These are phyloP conservation scores for Apodospora peruviana DNA, from an alignment of 495 filamentous ascomycete genomes.

Conservation along the genomic window DNA sequence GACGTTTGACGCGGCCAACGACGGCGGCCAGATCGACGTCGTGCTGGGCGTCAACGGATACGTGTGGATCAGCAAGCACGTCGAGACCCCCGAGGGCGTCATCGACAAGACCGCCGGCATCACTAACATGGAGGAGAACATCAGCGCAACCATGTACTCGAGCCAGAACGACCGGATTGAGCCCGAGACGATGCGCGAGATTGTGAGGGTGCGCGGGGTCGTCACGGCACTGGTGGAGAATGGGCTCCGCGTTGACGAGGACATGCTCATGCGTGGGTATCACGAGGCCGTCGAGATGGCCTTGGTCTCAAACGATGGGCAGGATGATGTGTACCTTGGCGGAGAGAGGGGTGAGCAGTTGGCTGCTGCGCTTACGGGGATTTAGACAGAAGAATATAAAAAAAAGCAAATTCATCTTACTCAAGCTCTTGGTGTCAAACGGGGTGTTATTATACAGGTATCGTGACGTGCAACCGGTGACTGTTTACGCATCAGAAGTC, in stretches of 20 bases:
- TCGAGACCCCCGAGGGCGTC: slow-evolving; percentile 45
- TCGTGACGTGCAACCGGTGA: too few species aligned
- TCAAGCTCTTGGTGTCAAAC: neutral
- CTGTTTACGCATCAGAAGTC: too few species aligned
- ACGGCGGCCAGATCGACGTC: slow-evolving; percentile 73
- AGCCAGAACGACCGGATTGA: slow-evolving; percentile 84
- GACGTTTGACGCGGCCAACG: slow-evolving; percentile 61
- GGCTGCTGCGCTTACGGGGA: slow-evolving; percentile 51
- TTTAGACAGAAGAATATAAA: slow-evolving; percentile 3
- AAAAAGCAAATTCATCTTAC: neutral
- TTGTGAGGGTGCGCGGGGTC: slow-evolving; percentile 72
- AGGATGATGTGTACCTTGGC: slow-evolving; percentile 59
- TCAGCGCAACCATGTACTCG: slow-evolving; percentile 66
- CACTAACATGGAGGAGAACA: slow-evolving; percentile 78
- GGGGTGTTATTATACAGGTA: too few species aligned
- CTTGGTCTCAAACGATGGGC: slow-evolving; percentile 46
- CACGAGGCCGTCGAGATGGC: slow-evolving; percentile 70
- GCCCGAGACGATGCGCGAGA: slow-evolving; percentile 74
- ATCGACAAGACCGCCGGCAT: slow-evolving; percentile 47
- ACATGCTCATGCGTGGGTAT: slow-evolving; percentile 79
- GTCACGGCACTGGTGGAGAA: slow-evolving; percentile 74
- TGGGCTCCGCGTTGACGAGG: slow-evolving; percentile 85
- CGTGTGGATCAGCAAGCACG: slow-evolving; percentile 84
- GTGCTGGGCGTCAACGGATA: slow-evolving; percentile 93
- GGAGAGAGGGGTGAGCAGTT: slow-evolving; percentile 63